Conservation (phyloP, 768 basidiomycete species). For the Serendipita sp. region DNA sequence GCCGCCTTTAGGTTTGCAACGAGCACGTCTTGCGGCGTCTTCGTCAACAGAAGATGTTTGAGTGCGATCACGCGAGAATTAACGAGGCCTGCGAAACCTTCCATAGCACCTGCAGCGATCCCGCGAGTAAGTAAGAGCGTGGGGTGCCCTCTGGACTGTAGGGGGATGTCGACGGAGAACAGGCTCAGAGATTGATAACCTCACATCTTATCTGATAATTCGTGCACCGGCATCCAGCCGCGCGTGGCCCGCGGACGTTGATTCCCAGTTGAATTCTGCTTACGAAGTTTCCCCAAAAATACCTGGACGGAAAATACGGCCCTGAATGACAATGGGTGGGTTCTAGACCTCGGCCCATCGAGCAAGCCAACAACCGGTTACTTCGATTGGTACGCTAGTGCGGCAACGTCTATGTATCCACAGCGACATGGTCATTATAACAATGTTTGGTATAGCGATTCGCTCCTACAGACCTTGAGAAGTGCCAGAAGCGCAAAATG, state of each 20-base stretch:
- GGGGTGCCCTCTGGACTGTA: no score
- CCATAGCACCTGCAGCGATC: not conserved
- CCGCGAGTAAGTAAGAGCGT: no score
- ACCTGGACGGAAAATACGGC: no score
- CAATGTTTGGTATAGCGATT: not conserved
- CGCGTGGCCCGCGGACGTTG: no score
- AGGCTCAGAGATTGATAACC: not conserved
- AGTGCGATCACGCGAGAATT: not conserved
- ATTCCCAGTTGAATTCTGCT: no score
- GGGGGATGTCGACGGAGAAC: no score
- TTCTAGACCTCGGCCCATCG: no score
- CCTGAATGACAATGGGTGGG: no score
- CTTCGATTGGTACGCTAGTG: constrained; percentile 98
- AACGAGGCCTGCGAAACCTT: not conserved
- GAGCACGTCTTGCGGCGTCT: constrained; percentile 8
- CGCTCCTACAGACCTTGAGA: constrained; percentile 48
- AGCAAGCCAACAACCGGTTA: constrained; percentile 50
- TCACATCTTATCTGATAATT: not conserved
- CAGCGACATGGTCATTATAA: no score
- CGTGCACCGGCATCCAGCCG: not conserved
- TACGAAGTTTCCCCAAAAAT: no score
- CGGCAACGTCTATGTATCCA: constrained; percentile 99
- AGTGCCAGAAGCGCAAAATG: constrained; percentile 96
- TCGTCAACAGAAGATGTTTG: constrained; percentile 2
- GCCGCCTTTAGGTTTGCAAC: constrained; percentile 12